Conservation (phyloP, 805 yeast genomes). For the Starmerella bacillaris region DNA sequence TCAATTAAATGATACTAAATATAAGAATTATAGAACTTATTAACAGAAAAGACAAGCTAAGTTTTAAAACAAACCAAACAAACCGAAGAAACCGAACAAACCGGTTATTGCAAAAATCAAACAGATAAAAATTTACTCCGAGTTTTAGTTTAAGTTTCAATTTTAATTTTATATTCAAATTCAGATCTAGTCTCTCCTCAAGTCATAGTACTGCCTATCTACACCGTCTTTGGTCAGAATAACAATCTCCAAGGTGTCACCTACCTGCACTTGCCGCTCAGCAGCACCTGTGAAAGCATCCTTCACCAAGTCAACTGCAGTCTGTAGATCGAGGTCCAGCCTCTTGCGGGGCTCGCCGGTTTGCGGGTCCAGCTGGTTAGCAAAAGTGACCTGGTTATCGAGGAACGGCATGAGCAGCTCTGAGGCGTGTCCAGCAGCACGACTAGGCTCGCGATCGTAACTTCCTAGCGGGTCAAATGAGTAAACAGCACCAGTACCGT, state of each 20-base stretch:
- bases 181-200: slow-evolving; percentile 75
- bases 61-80: too few relatives aligned
- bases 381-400: slow-evolving; percentile 91
- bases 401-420: slow-evolving; percentile 90
- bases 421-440: slow-evolving; percentile 97
- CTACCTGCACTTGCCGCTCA: slow-evolving; percentile 95
- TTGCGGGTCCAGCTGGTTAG: slow-evolving; percentile 76
- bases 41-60: too few relatives aligned
- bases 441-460: slow-evolving; percentile 89
- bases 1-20: too few relatives aligned
- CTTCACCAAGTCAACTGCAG: slow-evolving; percentile 69
- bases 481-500: slow-evolving; percentile 86
- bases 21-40: too few relatives aligned
- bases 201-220: slow-evolving; percentile 60
- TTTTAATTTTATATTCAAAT: too few relatives aligned
- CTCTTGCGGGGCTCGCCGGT: slow-evolving; percentile 43
- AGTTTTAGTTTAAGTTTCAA: too few relatives aligned
- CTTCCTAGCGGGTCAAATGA: slow-evolving; percentile 97
- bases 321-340: slow-evolving; percentile 56
- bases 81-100: too few relatives aligned
- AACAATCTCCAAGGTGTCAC: slow-evolving; percentile 83
- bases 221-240: slow-evolving; percentile 90
- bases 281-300: slow-evolving; percentile 95
- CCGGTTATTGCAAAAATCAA: too few relatives aligned
- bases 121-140: too few relatives aligned